Evolutionary conservation across 176 grass and related monocot species (phyloP), one percentile per base, ranked within the genome.

Genomic region (Musa schizocarpa): DNA sequence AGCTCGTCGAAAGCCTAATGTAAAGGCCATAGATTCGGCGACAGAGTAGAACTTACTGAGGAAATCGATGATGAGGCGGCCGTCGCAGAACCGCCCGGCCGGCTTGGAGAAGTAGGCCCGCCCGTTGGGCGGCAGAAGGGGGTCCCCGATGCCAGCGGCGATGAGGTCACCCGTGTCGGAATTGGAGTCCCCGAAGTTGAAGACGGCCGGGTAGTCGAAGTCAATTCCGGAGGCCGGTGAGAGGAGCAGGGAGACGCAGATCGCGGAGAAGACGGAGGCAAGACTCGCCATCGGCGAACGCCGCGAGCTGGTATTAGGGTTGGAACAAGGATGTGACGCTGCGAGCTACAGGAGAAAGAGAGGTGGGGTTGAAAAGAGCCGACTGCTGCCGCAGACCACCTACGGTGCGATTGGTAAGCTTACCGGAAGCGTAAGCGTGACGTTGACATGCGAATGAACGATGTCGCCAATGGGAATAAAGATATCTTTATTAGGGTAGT

Each of bases 131-230:
- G 84, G 95, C 61, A 66, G 25, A 77, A 99, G 93, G 13, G 51
- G 72, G 84, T 84, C 79, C 80, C 90, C 90, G 71, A 99, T 83
- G 26, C 90, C 95, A 16, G 88, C 82, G 57, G 95, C 95, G 4
- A 94, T 65, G 78, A 88, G 90, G 9, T 78, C 86, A 49, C 95
- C 95, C 11, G 95, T 99, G 82, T 99, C 95, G 70, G 90, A 94
- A 78, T 99, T 99, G 68, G 95, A 99, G 77, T 99, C 95, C 3
- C 95, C 95, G 70, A 99, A 99, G 83, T 99, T 99, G 90, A 99
- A 99, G 50, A 91, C 85, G 27, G 95, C 90, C 1, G 88, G 90
- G 78, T 82, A 92, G 74, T 84, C 43, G 62, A 99, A 94, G 62
- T 85, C 83, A 20, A 73, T 16, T 14, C 54, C 68, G 9, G 66